Percentiles rank a stretch among this genome's conserved stretches.
phyloP scores from a whole-genome alignment of 768 basidiomycete species.

The Lactarius hengduanensis region DNA sequence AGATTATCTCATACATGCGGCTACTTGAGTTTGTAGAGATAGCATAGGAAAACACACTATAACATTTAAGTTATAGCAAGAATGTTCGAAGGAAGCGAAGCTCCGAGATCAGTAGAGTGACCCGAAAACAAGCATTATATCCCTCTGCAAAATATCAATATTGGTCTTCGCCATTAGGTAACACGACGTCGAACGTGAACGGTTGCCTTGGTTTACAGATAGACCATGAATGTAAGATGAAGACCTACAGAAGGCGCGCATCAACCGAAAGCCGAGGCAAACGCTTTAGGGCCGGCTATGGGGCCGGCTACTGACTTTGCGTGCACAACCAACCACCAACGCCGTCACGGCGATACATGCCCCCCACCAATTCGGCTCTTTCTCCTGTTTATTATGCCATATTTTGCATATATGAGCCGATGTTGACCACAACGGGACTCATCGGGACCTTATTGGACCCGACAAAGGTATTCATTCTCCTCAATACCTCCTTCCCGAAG shows the following conservation, averaged over 20 bases:
- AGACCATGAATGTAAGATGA: slow-evolving; percentile 55
- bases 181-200: slow-evolving; percentile 44
- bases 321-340: background rate
- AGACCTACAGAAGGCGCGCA: slow-evolving; percentile 28
- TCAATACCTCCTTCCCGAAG: slow-evolving; percentile 10
- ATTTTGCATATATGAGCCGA: slow-evolving; percentile 74
- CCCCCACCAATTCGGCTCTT: slow-evolving; percentile 54
- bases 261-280: slow-evolving; percentile 1
- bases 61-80: slow-evolving; percentile 1
- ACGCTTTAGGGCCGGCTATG: slow-evolving; percentile 33
- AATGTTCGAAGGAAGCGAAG: slow-evolving; percentile 52
- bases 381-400: slow-evolving; percentile 71
- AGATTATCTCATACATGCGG: background rate
- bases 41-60: slow-evolving; percentile 5
- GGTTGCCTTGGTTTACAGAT: slow-evolving; percentile 69
- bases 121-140: slow-evolving; percentile 64
- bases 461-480: slow-evolving; percentile 46
- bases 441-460: slow-evolving; percentile 66
- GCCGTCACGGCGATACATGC: slow-evolving; percentile 35
- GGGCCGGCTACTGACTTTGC: no score
- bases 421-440: slow-evolving; percentile 61
- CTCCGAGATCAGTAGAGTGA: slow-evolving; percentile 34
- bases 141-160: slow-evolving; percentile 49
- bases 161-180: slow-evolving; percentile 82
- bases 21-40: background rate